Conservation (phyloP, 345 rosid species). For the Populus alba region DNA sequence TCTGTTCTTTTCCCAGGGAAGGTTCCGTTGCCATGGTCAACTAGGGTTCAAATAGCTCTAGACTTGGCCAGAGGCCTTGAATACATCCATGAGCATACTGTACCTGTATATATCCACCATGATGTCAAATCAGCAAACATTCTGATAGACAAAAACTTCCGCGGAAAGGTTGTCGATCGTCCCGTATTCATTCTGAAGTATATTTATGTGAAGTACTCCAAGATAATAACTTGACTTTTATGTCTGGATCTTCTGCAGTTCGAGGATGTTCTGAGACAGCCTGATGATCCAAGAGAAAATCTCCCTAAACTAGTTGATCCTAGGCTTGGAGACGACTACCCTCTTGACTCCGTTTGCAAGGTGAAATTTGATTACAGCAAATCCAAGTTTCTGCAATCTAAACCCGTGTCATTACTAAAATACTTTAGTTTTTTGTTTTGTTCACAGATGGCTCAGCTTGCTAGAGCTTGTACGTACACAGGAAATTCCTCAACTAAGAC, state of each 20-base stretch:
- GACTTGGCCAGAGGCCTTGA: constrained; percentile 98
- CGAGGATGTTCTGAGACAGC: constrained; percentile 60
- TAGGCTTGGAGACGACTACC: constrained; percentile 68
- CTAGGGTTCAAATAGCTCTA: constrained; percentile 86
- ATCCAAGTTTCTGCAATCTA: not conserved
- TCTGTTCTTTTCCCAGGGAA: constrained; percentile 43
- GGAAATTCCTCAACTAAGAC: constrained; percentile 70
- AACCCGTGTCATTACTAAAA: not conserved
- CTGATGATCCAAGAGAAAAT: constrained; percentile 59
- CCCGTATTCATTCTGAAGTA: constrained; percentile 4
- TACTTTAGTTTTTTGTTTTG: not conserved
- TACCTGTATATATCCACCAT: constrained; percentile 90
- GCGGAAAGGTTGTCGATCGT: constrained; percentile 57
- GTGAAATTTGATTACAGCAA: constrained; percentile 23
- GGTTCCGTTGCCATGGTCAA: constrained; percentile 73
- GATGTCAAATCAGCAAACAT: constrained; percentile 93
- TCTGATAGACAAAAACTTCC: constrained; percentile 79
- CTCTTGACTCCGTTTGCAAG: constrained; percentile 67
- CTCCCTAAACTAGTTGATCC: constrained; percentile 61
- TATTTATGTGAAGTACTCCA: not conserved
- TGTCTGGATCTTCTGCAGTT: constrained; percentile 43
- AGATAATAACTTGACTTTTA: not conserved
- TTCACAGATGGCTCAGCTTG: constrained; percentile 77
- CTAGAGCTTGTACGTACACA: constrained; percentile 69
- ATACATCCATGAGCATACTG: constrained; percentile 94